These are phyloP conservation scores for Rhodotorula sp. DNA, from an alignment of 1,284 basidiomycete species.

Conservation along the genomic window DNA sequence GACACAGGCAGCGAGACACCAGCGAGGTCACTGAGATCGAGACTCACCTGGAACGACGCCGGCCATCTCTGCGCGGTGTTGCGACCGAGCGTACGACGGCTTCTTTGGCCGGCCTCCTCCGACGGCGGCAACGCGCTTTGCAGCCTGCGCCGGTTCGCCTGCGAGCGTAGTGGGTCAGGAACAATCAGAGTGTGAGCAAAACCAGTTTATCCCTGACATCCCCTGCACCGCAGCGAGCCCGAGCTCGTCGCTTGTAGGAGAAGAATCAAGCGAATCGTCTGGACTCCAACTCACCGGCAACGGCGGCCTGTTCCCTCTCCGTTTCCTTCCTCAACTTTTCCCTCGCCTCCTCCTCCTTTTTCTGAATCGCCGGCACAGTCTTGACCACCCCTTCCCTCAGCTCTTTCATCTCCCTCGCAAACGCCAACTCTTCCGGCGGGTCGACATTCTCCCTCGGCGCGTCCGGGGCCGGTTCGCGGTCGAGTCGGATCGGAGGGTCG, in stretches of 20 bases:
- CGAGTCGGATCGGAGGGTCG: conserved; percentile 27
- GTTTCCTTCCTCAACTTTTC: conserved; percentile 18
- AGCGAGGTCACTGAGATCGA: background rate
- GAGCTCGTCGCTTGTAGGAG: too few species aligned
- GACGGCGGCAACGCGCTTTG: background rate
- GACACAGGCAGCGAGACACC: background rate
- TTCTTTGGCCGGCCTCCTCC: background rate
- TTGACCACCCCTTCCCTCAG: conserved; percentile 30
- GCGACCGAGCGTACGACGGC: conserved; percentile 10
- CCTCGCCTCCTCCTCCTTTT: conserved; percentile 34
- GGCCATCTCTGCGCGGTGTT: conserved; percentile 6
- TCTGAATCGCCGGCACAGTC: conserved; percentile 35
- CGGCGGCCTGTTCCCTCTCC: conserved; percentile 28
- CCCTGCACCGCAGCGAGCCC: too few species aligned
- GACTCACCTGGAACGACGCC: conserved; percentile 9
- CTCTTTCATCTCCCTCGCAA: conserved; percentile 36
- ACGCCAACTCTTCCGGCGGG: conserved; percentile 30
- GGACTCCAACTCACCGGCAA: conserved; percentile 10
- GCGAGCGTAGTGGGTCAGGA: too few species aligned
- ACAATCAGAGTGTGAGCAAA: too few species aligned
- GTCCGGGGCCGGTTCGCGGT: background rate
- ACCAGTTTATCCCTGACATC: too few species aligned
- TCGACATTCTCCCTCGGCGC: conserved; percentile 37
- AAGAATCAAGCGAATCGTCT: too few species aligned
- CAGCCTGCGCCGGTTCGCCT: background rate